Evolutionary conservation across 2,329 filamentous ascomycete genomes (phyloP), one percentile per base, ranked within the genome.

Genomic region (Fusarium sp.): DNA sequence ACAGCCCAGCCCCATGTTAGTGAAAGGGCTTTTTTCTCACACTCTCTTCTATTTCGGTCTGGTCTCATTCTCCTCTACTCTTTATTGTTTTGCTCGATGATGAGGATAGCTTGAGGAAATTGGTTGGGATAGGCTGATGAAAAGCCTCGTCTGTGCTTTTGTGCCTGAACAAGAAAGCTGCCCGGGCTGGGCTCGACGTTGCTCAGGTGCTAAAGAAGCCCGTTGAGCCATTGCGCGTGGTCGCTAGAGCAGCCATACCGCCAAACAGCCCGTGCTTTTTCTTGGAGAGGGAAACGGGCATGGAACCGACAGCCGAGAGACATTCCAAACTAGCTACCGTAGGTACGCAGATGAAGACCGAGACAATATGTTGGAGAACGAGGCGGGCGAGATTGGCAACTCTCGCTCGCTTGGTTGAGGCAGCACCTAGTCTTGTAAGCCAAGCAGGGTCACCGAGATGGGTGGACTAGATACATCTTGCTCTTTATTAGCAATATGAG

Each of bases 351-450:
- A 35, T 27, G 46, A 61, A 24, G 24, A 36, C 60, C 59, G 16
- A 64, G 44, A 67, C 35, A 65, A 62, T 16, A 60, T 38, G 56
- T 14, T 46, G 31, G 44, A 66, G 55, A 29, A 9, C 38, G 57
- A 71, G 72, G 69, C 66, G 72, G 65, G 62, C 61, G 72, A 73
- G 42, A 66, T 66, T 69, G 51, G 36, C n/a, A 27, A 62, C 61
- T 72, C 53, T 66, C 22, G 53, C 24, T 24, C 42, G 42, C 42
- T 46, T 22, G 42, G 67, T 27, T 46, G 27, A 42, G 36, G 51
- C 24, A 40, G 51, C 24, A 40, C 44, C 58, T 27, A 29, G 40
- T 12, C 35, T 63, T 35, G 36, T 55, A 61, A 67, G 70, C 66
- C 56, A 46, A 53, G 29, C 56, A 55, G 49, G 49, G 44, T 38